Percentiles rank a stretch among this genome's conserved stretches.
Evolutionary conservation across 176 grass and related monocot genomes (phyloP).

Genomic region (Avena sativa): DNA sequence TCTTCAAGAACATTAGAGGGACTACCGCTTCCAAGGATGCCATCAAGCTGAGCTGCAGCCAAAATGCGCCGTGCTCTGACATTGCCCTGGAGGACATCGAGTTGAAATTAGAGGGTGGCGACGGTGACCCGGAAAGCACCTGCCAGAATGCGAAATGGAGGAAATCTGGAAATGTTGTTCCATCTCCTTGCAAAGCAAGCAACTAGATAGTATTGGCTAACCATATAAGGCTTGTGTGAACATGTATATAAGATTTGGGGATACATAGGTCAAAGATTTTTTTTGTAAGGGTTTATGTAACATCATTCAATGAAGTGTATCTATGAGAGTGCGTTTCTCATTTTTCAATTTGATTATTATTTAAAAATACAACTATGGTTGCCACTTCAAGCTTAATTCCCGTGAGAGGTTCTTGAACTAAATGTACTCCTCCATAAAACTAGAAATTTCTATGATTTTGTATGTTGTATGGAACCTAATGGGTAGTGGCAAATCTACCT

Average conservation of each 20-base stretch:
- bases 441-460: no score
- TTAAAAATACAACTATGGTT: background rate
- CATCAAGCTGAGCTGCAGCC: background rate
- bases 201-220: background rate
- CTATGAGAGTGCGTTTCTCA: background rate
- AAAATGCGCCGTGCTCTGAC: background rate
- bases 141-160: background rate
- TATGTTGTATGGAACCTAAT: no score
- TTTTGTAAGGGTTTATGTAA: background rate
- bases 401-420: no score
- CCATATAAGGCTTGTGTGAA: background rate
- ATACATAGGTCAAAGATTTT: background rate
- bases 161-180: background rate
- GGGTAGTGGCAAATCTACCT: no score
- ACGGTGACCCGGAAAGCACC: background rate
- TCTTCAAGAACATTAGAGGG: background rate
- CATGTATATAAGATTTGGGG: background rate
- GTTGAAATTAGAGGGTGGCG: background rate
- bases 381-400: background rate
- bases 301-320: background rate
- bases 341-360: background rate
- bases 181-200: background rate
- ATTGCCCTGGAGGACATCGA: background rate
- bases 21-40: background rate
- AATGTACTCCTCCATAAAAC: no score